Base-by-base conservation (phyloP, 2,329 filamentous ascomycete species). In the Trichoderma aggressivum region DNA sequence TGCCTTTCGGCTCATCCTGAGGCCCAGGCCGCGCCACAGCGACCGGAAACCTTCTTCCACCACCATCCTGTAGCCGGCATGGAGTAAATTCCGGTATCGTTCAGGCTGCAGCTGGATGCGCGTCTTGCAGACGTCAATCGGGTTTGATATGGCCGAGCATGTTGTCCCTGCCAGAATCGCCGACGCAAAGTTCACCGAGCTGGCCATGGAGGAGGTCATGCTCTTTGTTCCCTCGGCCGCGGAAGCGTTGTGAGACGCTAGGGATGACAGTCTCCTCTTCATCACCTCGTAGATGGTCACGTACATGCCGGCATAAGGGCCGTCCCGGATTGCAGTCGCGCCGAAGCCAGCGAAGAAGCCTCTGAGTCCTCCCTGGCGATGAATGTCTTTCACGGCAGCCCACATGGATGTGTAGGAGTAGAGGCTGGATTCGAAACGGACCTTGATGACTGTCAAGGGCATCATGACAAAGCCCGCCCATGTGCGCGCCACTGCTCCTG, bases 71-170 rank as follows among this genome's bases (percentile, higher is more conserved):
- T 85, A 87, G 53, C 87, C 90, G 0, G 94, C 94, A 73, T 92
- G 89, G 74, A 92, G 81, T 87, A 95, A 93, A 77, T 98, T 98
- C 39, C 87, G 86, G 78, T 98, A 99, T 71, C 88, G 87, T 7
- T 85, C 85, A 4, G 96, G 96, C 84, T 97, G 93, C 39, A 99
- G 86, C 82, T 99, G 96, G 75, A 99, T 90, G 63, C 96, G 86
- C 26, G 96, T 99, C 84, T 99, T 99, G 80, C 98, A 90, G 1
- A 94, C 94, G 81, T 99, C 96, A 77, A 98, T 98, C 0, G 96
- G 96, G 80, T 99, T 99, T 10, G 96, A 98, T 47, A 98, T 86
- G 5, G 91, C 91, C 1, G 94, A 98, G 70, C 94, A 97, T 34
- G 92, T 83, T 1, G 91, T 91, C 0, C 94, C 95, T 4, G 95